These are phyloP conservation scores for Aspergillus pseudotamarii DNA, from an alignment of 2,329 filamentous ascomycete species.

Conservation along the genomic window DNA sequence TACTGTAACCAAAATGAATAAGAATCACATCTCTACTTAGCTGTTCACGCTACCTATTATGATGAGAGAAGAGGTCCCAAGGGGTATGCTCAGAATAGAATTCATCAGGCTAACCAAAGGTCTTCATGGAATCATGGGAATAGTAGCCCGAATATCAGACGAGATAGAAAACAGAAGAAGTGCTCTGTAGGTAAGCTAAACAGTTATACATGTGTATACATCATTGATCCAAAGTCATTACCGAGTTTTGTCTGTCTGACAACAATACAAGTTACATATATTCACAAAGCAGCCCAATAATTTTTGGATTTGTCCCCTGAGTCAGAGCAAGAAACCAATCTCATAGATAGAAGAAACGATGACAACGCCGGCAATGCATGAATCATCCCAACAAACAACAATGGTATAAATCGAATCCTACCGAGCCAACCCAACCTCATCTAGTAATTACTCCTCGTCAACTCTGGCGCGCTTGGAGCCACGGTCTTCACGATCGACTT, in stretches of 20 bases:
- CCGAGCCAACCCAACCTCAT: background rate
- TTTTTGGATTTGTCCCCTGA: background rate
- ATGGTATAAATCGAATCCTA: slow-evolving; percentile 16
- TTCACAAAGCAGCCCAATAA: background rate
- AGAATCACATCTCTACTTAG: no score
- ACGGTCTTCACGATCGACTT: slow-evolving; percentile 38
- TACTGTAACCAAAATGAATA: background rate
- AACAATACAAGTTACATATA: slow-evolving; percentile 1
- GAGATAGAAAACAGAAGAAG: background rate
- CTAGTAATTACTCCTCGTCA: slow-evolving; percentile 62
- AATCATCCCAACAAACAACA: slow-evolving; percentile 5
- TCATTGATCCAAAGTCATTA: slow-evolving; percentile 1
- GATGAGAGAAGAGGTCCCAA: background rate
- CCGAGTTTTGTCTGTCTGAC: background rate
- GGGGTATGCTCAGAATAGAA: background rate
- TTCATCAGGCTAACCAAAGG: background rate
- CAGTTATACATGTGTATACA: background rate
- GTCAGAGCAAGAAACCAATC: background rate
- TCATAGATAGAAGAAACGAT: background rate
- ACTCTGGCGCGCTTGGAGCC: slow-evolving; percentile 72
- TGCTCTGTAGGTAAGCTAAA: background rate
- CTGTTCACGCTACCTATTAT: background rate
- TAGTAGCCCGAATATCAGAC: background rate
- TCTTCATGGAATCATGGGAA: background rate
- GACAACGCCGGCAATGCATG: slow-evolving; percentile 1